A percentile compares a stretch with the other conserved stretches of the same genome.
phyloP scores from a whole-genome alignment of 331 rosid species.

The Malus hybrid region DNA sequence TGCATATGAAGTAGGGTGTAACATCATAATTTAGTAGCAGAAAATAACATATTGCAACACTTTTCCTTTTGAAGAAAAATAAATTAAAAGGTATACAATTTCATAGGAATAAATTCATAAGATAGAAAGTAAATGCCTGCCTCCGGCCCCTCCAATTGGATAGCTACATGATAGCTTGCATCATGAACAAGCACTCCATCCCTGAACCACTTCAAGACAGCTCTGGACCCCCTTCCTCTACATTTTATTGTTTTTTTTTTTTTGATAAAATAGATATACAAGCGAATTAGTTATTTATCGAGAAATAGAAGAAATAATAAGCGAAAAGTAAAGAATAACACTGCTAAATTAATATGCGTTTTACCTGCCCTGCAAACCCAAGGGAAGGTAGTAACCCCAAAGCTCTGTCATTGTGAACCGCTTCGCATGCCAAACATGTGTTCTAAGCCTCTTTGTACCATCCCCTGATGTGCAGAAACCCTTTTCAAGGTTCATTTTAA shows the following conservation, averaged over 20 bases:
- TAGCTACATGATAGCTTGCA: constrained; percentile 43
- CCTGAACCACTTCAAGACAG: constrained; percentile 60
- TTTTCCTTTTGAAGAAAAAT: neutral
- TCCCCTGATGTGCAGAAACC: constrained; percentile 66
- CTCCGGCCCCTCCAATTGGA: constrained; percentile 94
- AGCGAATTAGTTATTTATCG: no score
- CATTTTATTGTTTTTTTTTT: neutral
- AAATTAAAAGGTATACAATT: no score
- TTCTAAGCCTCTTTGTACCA: constrained; percentile 83
- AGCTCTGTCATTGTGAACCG: constrained; percentile 73
- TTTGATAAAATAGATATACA: neutral
- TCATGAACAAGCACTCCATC: constrained; percentile 67
- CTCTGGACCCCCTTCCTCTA: constrained; percentile 81
- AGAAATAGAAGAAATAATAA: neutral
- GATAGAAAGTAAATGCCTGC: constrained; percentile 25
- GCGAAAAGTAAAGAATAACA: neutral
- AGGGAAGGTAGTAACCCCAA: constrained; percentile 83
- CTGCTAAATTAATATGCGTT: neutral
- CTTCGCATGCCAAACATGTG: constrained; percentile 97
- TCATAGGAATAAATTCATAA: neutral
- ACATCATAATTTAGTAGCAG: neutral
- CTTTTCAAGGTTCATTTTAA: constrained; percentile 45
- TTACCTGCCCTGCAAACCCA: constrained; percentile 77
- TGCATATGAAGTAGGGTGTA: constrained; percentile 1
- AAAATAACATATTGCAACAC: neutral